phyloP scores from a whole-genome alignment of 2,329 filamentous ascomycete species.

The Colletotrichum coccodes region DNA sequence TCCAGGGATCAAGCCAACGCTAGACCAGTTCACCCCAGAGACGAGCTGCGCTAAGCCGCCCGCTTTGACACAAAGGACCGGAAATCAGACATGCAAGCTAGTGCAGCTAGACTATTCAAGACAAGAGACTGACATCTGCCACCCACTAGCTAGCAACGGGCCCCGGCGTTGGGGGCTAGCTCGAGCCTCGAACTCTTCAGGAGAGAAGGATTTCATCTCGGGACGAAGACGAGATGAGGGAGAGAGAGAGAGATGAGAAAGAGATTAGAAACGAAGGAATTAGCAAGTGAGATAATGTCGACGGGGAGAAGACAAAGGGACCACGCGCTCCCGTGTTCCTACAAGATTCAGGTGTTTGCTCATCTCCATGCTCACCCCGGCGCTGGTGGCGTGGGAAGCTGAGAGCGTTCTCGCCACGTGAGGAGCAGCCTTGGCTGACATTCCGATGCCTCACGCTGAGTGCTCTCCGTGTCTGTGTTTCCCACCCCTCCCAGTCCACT shows the following conservation, averaged over 20 bases:
- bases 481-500: not conserved
- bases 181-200: constrained; percentile 12
- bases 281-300: constrained; percentile 7
- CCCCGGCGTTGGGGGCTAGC: not conserved
- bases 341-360: constrained; percentile 3
- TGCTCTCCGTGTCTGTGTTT: not conserved
- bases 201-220: not conserved
- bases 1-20: constrained; percentile 14
- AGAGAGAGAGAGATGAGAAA: not conserved
- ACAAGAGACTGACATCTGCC: constrained; percentile 28
- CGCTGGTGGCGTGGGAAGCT: constrained; percentile 13
- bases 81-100: constrained; percentile 5
- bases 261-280: not conserved
- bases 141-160: constrained; percentile 10
- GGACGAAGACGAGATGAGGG: not conserved
- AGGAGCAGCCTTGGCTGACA: constrained; percentile 1
- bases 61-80: constrained; percentile 29
- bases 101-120: constrained; percentile 3
- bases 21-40: constrained; percentile 11
- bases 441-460: not conserved
- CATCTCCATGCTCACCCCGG: not conserved
- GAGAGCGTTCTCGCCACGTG: constrained; percentile 22
- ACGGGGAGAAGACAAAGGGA: not conserved
- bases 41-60: constrained; percentile 1
- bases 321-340: not conserved